A percentile compares a stretch with the other conserved stretches of the same genome.
Evolutionary conservation across 176 grass and related monocot genomes (phyloP).

Genomic region (Aegilops tauschii): DNA sequence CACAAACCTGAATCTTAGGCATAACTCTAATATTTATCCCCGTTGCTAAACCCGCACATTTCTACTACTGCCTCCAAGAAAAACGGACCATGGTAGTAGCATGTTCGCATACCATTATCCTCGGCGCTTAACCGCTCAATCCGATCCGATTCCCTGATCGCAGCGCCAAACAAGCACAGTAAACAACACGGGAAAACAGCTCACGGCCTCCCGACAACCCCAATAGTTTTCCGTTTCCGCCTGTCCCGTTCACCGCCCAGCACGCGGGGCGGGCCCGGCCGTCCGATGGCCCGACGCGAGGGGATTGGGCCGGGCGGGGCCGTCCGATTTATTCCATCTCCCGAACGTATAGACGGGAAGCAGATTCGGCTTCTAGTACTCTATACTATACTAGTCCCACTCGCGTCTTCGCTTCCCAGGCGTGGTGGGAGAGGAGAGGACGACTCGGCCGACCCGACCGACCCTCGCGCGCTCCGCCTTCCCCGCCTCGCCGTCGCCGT

Average conservation of each 20-base stretch:
- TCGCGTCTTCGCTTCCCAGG: background rate
- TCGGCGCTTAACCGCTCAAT: background rate
- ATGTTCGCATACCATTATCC: background rate
- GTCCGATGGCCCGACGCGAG: background rate
- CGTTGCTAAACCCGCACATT: no score
- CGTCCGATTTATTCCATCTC: conserved; percentile 11
- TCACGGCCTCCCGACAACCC: conserved; percentile 20
- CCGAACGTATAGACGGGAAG: background rate
- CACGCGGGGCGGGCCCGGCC: conserved; percentile 8
- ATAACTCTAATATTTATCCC: no score
- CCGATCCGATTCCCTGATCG: conserved; percentile 13
- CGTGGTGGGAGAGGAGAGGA: background rate
- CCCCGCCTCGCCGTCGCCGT: background rate
- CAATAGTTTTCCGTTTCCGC: background rate
- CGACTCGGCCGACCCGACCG: background rate
- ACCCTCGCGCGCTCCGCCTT: background rate
- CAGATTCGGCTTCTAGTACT: background rate
- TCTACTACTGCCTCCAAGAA: no score
- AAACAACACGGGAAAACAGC: conserved; percentile 1
- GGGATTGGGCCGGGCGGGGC: background rate
- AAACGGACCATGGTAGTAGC: no score
- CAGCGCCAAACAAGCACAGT: background rate
- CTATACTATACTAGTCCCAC: background rate
- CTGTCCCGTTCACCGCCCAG: background rate
- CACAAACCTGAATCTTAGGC: no score